These are phyloP conservation scores for Vanrija pseudolonga DNA, from an alignment of 1,284 basidiomycete genomes.

Conservation along the genomic window DNA sequence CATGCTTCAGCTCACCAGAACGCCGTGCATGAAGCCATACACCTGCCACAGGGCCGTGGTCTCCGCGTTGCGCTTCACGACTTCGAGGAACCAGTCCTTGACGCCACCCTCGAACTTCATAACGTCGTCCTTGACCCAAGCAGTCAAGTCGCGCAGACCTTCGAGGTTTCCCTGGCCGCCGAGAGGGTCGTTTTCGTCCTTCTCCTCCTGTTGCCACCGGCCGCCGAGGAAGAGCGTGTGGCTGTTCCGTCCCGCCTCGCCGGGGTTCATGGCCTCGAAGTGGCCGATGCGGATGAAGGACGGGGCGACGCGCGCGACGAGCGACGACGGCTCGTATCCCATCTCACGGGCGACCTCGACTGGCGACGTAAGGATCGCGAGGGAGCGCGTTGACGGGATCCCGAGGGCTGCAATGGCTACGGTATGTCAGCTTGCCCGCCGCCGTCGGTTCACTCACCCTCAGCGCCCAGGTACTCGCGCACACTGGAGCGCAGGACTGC, in stretches of 20 bases:
- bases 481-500: conserved; percentile 89
- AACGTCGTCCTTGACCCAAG: conserved; percentile 61
- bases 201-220: conserved; percentile 44
- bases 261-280: conserved; percentile 81
- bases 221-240: conserved; percentile 58
- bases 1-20: conserved; percentile 55
- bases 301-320: conserved; percentile 79
- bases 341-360: conserved; percentile 69
- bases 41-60: conserved; percentile 92
- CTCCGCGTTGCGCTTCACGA: conserved; percentile 72
- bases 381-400: conserved; percentile 84
- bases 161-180: conserved; percentile 65
- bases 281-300: conserved; percentile 90
- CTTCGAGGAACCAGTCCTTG: conserved; percentile 68
- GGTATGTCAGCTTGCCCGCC: conserved; percentile 3
- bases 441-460: conserved; percentile 63
- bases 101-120: conserved; percentile 59
- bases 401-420: conserved; percentile 78
- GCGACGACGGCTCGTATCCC: conserved; percentile 66
- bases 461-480: conserved; percentile 82
- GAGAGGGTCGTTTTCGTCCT: conserved; percentile 19
- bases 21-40: conserved; percentile 78
- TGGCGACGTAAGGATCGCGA: conserved; percentile 75
- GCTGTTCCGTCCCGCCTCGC: conserved; percentile 45
- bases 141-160: conserved; percentile 65